A percentile compares a stretch with the other conserved stretches of the same genome.
These are phyloP conservation scores for Beauveria sp. DNA, from an alignment of 2,329 filamentous ascomycete species.

Conservation along the genomic window DNA sequence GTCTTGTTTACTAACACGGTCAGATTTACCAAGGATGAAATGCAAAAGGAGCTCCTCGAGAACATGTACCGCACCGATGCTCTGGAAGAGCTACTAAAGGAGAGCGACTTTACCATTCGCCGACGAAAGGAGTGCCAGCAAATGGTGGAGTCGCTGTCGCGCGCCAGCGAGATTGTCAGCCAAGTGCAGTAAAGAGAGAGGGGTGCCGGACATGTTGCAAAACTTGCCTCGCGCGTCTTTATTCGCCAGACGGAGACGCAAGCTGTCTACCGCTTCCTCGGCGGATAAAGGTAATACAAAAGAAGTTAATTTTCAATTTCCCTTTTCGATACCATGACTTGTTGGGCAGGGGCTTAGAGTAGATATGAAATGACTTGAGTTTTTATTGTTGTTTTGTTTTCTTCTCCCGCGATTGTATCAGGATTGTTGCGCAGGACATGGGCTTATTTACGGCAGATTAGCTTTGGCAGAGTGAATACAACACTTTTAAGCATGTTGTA, in stretches of 20 bases:
- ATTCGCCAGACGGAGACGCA: background rate
- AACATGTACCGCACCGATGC: conserved; percentile 93
- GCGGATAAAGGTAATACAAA: background rate
- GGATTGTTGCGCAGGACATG: background rate
- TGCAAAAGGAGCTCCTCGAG: conserved; percentile 94
- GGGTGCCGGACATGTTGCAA: background rate
- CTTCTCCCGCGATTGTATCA: background rate
- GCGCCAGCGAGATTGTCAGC: conserved; percentile 94
- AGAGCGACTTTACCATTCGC: conserved; percentile 93
- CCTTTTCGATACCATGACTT: conserved; percentile 32
- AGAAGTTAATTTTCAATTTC: conserved; percentile 14
- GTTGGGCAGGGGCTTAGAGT: conserved; percentile 25
- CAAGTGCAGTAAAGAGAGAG: conserved; percentile 49
- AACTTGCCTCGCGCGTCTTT: background rate
- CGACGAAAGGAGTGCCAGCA: conserved; percentile 97
- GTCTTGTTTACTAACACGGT: background rate
- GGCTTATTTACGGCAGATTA: background rate
- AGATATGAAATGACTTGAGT: conserved; percentile 17
- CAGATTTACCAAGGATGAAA: conserved; percentile 93
- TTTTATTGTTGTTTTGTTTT: background rate
- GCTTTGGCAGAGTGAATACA: background rate
- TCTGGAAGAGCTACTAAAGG: conserved; percentile 90
- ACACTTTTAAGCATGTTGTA: background rate
- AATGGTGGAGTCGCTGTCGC: conserved; percentile 90
- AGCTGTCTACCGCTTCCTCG: background rate